Percentiles rank a stretch among this genome's conserved stretches.
Conservation (phyloP, 176 grass and related monocot species). For the Stipa capillata region DNA sequence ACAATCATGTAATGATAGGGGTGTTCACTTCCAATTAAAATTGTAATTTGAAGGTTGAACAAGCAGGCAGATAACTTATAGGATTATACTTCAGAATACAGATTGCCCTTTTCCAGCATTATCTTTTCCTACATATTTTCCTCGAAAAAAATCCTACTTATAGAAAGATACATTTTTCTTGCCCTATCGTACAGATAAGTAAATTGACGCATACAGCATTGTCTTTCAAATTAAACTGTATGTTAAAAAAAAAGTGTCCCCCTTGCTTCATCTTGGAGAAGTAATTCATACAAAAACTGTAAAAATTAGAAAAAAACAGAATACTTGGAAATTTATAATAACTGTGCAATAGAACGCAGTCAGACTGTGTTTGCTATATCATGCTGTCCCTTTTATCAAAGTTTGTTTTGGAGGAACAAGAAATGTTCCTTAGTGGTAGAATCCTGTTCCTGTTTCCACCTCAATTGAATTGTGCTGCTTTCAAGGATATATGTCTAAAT, state of each 20-base stretch:
- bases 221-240: background rate
- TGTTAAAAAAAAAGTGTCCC: background rate
- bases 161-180: background rate
- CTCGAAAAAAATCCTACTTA: background rate
- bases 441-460: background rate
- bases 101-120: background rate
- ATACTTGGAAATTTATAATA: background rate
- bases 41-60: background rate
- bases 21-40: background rate
- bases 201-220: background rate
- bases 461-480: background rate
- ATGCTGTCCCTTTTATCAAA: background rate
- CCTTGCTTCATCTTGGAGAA: background rate
- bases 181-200: background rate
- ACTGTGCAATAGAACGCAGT: background rate
- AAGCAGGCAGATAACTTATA: background rate
- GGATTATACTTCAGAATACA: background rate
- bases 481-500: conserved; percentile 2
- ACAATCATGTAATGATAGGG: background rate
- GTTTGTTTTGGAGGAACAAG: background rate
- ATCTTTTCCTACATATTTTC: background rate
- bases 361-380: background rate
- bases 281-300: background rate
- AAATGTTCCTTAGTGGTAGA: background rate
- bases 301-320: background rate